Evolutionary conservation across 2,329 filamentous ascomycete genomes (phyloP).

Genomic region (Cytospora mali): DNA sequence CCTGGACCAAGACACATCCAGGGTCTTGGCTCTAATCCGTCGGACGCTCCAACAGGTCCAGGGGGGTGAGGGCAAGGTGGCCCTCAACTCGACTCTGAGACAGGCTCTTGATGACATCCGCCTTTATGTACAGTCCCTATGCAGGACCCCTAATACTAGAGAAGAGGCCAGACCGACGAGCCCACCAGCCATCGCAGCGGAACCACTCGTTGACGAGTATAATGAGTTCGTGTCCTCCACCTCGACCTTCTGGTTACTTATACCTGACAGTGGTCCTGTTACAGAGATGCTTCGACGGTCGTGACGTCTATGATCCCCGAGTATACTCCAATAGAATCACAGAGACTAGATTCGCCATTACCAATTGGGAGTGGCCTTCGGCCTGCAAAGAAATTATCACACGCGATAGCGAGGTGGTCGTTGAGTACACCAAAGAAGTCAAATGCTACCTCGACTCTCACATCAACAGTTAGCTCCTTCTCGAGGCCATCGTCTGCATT

Average conservation of each 20-base stretch:
- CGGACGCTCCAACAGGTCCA: slow-evolving; percentile 19
- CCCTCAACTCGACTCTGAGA: slow-evolving; percentile 8
- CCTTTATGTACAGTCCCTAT: slow-evolving; percentile 20
- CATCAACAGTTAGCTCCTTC: slow-evolving; percentile 8
- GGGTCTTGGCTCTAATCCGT: slow-evolving; percentile 19
- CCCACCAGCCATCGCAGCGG: background rate
- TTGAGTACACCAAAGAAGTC: slow-evolving; percentile 1
- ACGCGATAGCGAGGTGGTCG: slow-evolving; percentile 13
- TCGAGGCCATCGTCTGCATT: slow-evolving; percentile 15
- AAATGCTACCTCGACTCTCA: background rate
- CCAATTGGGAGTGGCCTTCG: background rate
- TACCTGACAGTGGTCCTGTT: background rate
- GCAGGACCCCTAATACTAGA: background rate
- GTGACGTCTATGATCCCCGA: background rate
- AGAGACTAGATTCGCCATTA: background rate
- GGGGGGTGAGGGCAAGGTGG: slow-evolving; percentile 7
- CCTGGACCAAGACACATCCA: slow-evolving; percentile 21
- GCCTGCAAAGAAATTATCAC: slow-evolving; percentile 10
- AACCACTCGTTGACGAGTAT: background rate
- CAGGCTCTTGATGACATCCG: slow-evolving; percentile 17
- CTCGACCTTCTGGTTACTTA: rapidly evolving
- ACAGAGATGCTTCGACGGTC: background rate
- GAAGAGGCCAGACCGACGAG: background rate
- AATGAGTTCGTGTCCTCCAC: background rate
- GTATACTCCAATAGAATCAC: background rate